Evolutionary conservation across 805 yeast genomes (phyloP).

Genomic region (Myxozyma lipomycoides): DNA sequence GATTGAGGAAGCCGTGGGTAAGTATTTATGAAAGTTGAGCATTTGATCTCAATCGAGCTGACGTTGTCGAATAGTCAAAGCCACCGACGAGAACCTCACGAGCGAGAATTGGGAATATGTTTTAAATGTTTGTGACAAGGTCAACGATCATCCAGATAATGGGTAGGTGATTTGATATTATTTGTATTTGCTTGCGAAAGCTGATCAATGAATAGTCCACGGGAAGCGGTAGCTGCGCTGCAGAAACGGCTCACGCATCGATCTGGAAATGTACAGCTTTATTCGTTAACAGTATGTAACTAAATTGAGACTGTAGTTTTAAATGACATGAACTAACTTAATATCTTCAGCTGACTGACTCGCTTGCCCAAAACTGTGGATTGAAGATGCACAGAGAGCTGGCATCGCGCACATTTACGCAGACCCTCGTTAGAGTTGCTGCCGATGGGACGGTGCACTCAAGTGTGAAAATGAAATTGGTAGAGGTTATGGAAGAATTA

Average conservation of each 20-base stretch:
- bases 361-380: slow-evolving; percentile 75
- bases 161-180: slow-evolving; percentile 32
- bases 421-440: slow-evolving; percentile 47
- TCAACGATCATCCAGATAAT: slow-evolving; percentile 57
- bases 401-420: slow-evolving; percentile 54
- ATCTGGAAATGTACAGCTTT: slow-evolving; percentile 63
- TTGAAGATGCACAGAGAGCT: slow-evolving; percentile 61
- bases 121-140: slow-evolving; percentile 62
- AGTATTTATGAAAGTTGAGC: slow-evolving; percentile 2
- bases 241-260: slow-evolving; percentile 47
- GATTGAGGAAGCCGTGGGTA: slow-evolving; percentile 27
- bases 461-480: slow-evolving; percentile 60
- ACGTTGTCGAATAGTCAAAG: slow-evolving; percentile 37
- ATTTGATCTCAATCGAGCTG: neutral
- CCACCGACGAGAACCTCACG: slow-evolving; percentile 61
- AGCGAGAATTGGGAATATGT: slow-evolving; percentile 66
- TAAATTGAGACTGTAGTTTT: neutral
- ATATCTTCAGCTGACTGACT: slow-evolving; percentile 40
- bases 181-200: neutral
- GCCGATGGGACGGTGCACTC: slow-evolving; percentile 57
- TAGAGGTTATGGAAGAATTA: slow-evolving; percentile 66
- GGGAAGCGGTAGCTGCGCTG: slow-evolving; percentile 46
- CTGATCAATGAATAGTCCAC: slow-evolving; percentile 32
- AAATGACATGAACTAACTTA: neutral
- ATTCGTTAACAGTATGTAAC: slow-evolving; percentile 45